Conservation (phyloP, 2,329 filamentous ascomycete genomes). For the Penicillium crustosum region DNA sequence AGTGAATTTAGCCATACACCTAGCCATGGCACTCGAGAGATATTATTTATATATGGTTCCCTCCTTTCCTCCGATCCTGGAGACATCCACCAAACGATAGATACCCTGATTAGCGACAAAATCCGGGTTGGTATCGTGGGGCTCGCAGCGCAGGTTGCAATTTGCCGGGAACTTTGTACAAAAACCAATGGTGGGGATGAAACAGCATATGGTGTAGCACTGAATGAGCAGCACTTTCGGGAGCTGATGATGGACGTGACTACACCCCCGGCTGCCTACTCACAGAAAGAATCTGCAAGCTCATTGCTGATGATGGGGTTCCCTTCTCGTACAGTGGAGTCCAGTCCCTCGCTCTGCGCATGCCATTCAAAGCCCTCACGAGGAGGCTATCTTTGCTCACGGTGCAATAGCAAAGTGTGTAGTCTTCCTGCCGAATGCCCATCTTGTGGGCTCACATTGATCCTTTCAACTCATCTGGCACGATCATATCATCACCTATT, state of each 20-base stretch:
- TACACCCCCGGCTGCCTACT: conserved; percentile 80
- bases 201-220: conserved; percentile 73
- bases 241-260: conserved; percentile 87
- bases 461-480: conserved; percentile 88
- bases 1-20: conserved; percentile 69
- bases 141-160: conserved; percentile 84
- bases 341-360: conserved; percentile 74
- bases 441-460: conserved; percentile 84
- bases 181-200: conserved; percentile 78
- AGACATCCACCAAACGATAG: conserved; percentile 90
- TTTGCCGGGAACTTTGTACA: conserved; percentile 85
- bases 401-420: conserved; percentile 87
- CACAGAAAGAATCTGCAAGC: conserved; percentile 50
- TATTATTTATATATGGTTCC: conserved; percentile 88
- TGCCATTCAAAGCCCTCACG: conserved; percentile 81
- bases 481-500: conserved; percentile 94
- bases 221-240: conserved; percentile 83
- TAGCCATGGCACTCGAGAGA: conserved; percentile 87
- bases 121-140: conserved; percentile 89
- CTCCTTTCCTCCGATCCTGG: conserved; percentile 88
- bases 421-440: conserved; percentile 87
- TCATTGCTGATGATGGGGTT: conserved; percentile 96
- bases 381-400: conserved; percentile 87
- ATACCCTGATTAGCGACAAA: conserved; percentile 72
- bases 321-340: conserved; percentile 77